A percentile compares a stretch with the other conserved stretches of the same genome.
These are phyloP conservation scores for Cadophora sp. DNA, from an alignment of 2,329 filamentous ascomycete genomes.

Conservation along the genomic window DNA sequence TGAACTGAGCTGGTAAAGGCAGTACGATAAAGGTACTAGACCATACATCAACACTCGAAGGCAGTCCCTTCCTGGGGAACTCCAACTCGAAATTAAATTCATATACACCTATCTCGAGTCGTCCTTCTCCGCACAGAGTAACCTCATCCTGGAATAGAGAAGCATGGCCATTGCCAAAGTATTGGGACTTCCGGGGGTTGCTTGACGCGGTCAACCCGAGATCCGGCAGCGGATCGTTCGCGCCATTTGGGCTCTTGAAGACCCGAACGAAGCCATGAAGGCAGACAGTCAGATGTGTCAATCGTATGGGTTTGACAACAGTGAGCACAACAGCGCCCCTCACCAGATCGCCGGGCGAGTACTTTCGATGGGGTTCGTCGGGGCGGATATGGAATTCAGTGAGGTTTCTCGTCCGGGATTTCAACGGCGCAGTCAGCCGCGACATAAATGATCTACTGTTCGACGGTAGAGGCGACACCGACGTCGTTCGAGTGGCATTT, in stretches of 20 bases:
- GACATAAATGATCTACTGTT: conserved; percentile 44
- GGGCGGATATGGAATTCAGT: conserved; percentile 81
- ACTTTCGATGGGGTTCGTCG: conserved; percentile 79
- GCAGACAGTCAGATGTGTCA: conserved; percentile 81
- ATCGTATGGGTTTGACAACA: conserved; percentile 74
- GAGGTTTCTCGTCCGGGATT: conserved; percentile 64
- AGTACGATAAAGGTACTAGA: neutral
- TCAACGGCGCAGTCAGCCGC: conserved; percentile 53
- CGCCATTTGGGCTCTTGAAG: conserved; percentile 69
- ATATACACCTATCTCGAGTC: conserved; percentile 75
- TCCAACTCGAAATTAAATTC: conserved; percentile 80
- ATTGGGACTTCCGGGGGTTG: conserved; percentile 54
- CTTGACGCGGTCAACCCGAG: conserved; percentile 40
- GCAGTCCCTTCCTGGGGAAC: conserved; percentile 72
- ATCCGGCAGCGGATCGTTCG: conserved; percentile 54
- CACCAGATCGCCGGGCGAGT: conserved; percentile 76
- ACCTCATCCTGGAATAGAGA: conserved; percentile 84
- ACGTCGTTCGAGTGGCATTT: conserved; percentile 40
- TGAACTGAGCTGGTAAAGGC: neutral
- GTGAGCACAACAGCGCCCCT: conserved; percentile 74
- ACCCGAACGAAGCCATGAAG: conserved; percentile 82
- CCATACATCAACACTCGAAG: conserved; percentile 94
- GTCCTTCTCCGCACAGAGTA: conserved; percentile 79
- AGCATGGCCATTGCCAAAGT: conserved; percentile 79
- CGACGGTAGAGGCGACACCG: conserved; percentile 35